Percentiles rank a stretch among this genome's conserved stretches.
These are phyloP conservation scores for Fusarium sp. DNA, from an alignment of 2,329 filamentous ascomycete species.

Conservation along the genomic window DNA sequence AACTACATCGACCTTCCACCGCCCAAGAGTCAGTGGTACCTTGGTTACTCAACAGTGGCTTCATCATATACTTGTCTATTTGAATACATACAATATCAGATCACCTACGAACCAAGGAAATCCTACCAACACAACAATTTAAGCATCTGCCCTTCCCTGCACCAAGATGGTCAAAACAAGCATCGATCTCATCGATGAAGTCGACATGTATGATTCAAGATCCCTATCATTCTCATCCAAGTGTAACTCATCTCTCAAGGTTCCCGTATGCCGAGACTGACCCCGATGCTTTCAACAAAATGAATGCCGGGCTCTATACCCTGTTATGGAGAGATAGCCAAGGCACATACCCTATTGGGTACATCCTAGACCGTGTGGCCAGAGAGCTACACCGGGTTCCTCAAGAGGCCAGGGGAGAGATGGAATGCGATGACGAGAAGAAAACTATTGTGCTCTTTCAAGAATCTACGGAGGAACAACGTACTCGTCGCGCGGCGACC, in stretches of 20 bases:
- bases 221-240: background rate
- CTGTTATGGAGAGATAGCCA: constrained; percentile 69
- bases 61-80: background rate
- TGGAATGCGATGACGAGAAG: constrained; percentile 67
- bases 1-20: background rate
- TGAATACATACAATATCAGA: background rate
- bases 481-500: constrained; percentile 64
- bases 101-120: background rate
- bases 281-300: constrained; percentile 62
- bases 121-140: background rate
- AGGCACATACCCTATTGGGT: constrained; percentile 72
- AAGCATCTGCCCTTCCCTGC: background rate
- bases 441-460: constrained; percentile 72
- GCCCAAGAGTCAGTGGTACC: background rate
- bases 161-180: constrained; percentile 38
- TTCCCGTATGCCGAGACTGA: constrained; percentile 80
- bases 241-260: constrained; percentile 53
- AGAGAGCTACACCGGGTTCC: constrained; percentile 59
- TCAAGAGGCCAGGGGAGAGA: constrained; percentile 61
- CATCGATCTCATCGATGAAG: constrained; percentile 39
- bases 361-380: constrained; percentile 63
- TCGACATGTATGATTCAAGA: constrained; percentile 35
- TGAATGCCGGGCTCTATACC: constrained; percentile 72
- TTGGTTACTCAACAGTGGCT: background rate
- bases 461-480: constrained; percentile 66